Conservation (phyloP, 2,329 filamentous ascomycete genomes). For the Cladobotryum mycophilum region DNA sequence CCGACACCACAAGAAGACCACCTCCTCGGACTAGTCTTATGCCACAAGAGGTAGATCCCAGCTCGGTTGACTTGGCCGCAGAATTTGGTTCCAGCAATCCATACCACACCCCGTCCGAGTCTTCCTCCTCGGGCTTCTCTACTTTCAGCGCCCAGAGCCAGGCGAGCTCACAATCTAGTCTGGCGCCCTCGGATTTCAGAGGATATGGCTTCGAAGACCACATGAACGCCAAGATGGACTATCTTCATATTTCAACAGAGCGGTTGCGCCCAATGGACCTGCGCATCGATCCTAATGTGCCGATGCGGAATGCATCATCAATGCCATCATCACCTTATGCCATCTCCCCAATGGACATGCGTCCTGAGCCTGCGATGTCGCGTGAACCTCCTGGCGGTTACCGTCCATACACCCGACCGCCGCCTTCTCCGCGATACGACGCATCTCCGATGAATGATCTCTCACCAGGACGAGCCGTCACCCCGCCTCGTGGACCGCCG, state of each 20-base stretch:
- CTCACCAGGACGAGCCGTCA: slow-evolving; percentile 9
- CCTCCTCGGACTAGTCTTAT: slow-evolving; percentile 47
- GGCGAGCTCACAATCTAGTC: slow-evolving; percentile 52
- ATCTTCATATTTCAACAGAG: slow-evolving; percentile 48
- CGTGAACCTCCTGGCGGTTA: slow-evolving; percentile 14
- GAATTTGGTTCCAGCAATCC: slow-evolving; percentile 58
- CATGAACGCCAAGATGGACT: slow-evolving; percentile 49
- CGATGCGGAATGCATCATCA: slow-evolving; percentile 19
- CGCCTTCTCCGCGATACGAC: slow-evolving; percentile 8
- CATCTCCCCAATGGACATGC: slow-evolving; percentile 18
- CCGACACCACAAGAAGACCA: slow-evolving; percentile 46
- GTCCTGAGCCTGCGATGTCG: slow-evolving; percentile 19
- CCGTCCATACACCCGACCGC: slow-evolving; percentile 11
- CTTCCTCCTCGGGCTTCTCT: slow-evolving; percentile 59
- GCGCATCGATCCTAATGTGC: slow-evolving; percentile 28
- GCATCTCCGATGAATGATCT: slow-evolving; percentile 12
- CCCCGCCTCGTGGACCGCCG: slow-evolving; percentile 3
- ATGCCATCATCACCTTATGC: slow-evolving; percentile 24
- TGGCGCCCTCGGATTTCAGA: slow-evolving; percentile 12
- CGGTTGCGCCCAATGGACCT: slow-evolving; percentile 22
- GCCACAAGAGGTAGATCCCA: slow-evolving; percentile 30
- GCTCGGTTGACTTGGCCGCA: slow-evolving; percentile 48
- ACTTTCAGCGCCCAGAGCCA: slow-evolving; percentile 52
- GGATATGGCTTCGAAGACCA: slow-evolving; percentile 30
- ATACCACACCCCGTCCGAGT: slow-evolving; percentile 59